These are phyloP conservation scores for Boeremia lycopersici DNA, from an alignment of 2,329 filamentous ascomycete species.

Conservation along the genomic window DNA sequence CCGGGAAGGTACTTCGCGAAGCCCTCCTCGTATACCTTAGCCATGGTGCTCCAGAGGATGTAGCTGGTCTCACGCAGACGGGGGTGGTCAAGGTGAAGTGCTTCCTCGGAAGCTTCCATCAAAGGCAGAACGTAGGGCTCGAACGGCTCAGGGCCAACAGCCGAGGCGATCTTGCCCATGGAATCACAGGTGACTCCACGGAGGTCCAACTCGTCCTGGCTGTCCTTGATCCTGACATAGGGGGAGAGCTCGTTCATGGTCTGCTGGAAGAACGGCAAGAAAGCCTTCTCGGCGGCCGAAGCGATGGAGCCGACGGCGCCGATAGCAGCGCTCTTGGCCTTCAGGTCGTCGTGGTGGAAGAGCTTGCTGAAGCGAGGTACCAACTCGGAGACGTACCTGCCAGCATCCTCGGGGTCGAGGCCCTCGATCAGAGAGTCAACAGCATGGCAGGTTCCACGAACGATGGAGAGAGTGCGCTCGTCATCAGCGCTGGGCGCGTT, in stretches of 20 bases:
- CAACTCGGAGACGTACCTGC: conserved; percentile 79
- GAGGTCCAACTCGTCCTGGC: conserved; percentile 86
- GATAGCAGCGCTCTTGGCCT: conserved; percentile 87
- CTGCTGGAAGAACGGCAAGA: conserved; percentile 88
- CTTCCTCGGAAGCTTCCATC: conserved; percentile 92
- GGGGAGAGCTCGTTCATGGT: conserved; percentile 88
- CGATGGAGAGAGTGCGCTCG: conserved; percentile 81
- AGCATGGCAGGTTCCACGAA: conserved; percentile 87
- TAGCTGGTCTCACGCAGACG: conserved; percentile 95
- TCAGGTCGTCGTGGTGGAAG: conserved; percentile 82
- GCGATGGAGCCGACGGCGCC: conserved; percentile 91
- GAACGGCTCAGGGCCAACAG: conserved; percentile 85
- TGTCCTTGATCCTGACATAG: conserved; percentile 85
- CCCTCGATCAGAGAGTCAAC: conserved; percentile 91
- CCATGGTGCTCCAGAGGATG: conserved; percentile 92
- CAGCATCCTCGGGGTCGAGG: conserved; percentile 79
- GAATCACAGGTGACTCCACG: conserved; percentile 90
- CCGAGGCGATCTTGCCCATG: conserved; percentile 88
- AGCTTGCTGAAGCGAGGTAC: conserved; percentile 84
- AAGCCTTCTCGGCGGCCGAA: conserved; percentile 78
- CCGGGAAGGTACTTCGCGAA: conserved; percentile 79
- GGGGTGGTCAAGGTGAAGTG: conserved; percentile 84
- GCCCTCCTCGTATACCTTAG: conserved; percentile 88
- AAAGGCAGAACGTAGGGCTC: conserved; percentile 88
- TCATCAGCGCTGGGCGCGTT: conserved; percentile 66